phyloP scores from a whole-genome alignment of 2,329 filamentous ascomycete species.

The Coniochaeta hoffmannii region DNA sequence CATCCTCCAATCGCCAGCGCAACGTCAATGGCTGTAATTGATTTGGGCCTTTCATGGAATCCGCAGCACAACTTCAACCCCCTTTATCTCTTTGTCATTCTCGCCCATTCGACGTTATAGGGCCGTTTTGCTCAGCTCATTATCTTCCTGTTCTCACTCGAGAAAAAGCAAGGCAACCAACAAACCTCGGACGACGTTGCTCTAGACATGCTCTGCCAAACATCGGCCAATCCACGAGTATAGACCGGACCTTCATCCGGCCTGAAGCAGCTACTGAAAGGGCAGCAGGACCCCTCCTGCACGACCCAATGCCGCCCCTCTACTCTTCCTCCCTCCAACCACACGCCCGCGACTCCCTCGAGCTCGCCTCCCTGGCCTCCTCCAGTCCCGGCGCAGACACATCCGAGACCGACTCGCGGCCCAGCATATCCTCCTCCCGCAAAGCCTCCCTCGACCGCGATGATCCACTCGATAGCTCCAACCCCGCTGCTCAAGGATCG shows the following conservation, averaged over 20 bases:
- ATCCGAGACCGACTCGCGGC: slow-evolving; percentile 64
- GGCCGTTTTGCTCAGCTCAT: background rate
- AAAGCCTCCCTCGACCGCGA: slow-evolving; percentile 83
- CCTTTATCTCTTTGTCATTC: background rate
- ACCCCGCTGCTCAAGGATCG: slow-evolving; percentile 36
- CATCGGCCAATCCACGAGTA: background rate
- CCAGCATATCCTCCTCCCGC: slow-evolving; percentile 88
- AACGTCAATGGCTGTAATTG: background rate
- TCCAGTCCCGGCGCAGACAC: slow-evolving; percentile 60
- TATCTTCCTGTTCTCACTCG: background rate
- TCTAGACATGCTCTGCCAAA: background rate
- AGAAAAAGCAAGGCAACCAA: background rate
- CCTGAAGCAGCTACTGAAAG: background rate
- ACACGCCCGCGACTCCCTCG: slow-evolving; percentile 77
- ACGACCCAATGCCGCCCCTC: slow-evolving; percentile 27
- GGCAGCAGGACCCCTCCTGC: background rate
- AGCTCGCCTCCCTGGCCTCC: slow-evolving; percentile 90
- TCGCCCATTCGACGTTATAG: background rate
- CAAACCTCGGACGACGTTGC: slow-evolving; percentile 2
- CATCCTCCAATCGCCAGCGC: background rate
- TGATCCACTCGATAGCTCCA: slow-evolving; percentile 64
- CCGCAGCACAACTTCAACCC: background rate
- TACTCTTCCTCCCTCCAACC: slow-evolving; percentile 36
- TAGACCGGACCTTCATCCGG: background rate
- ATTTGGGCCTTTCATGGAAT: background rate